phyloP scores from a whole-genome alignment of 2,329 filamentous ascomycete species.

The Fusarium subtropicale region DNA sequence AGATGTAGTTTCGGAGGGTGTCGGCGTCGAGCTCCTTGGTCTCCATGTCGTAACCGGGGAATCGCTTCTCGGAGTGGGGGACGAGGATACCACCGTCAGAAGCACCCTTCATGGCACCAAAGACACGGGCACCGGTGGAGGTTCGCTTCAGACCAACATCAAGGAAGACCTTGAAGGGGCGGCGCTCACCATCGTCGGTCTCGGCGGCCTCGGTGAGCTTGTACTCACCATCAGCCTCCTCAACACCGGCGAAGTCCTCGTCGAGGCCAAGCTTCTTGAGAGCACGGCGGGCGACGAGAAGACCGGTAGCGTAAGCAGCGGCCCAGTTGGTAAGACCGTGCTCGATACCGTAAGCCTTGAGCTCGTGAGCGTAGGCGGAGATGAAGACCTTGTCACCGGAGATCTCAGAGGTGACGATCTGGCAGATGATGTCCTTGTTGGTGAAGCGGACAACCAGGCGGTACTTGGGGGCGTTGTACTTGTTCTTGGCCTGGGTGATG shows the following conservation, averaged over 20 bases:
- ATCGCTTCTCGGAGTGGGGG: constrained; percentile 99
- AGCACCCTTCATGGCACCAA: constrained; percentile 99
- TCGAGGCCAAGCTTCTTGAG: constrained; percentile 97
- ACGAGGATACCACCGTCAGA: constrained; percentile 97
- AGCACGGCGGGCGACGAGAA: constrained; percentile 95
- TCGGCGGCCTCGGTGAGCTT: constrained; percentile 93
- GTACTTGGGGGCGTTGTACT: constrained; percentile 99
- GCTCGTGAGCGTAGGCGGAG: constrained; percentile 95
- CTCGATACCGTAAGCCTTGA: constrained; percentile 95
- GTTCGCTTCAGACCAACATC: constrained; percentile 98
- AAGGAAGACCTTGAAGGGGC: constrained; percentile 99
- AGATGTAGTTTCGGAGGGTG: constrained; percentile 99
- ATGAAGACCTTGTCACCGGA: constrained; percentile 96
- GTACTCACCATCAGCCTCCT: constrained; percentile 97
- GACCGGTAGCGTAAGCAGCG: constrained; percentile 95
- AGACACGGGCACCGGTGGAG: constrained; percentile 98
- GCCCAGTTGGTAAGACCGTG: constrained; percentile 99
- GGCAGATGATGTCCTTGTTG: constrained; percentile 99
- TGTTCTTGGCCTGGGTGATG: constrained; percentile 99
- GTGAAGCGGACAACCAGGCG: constrained; percentile 99
- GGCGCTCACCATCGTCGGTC: constrained; percentile 81
- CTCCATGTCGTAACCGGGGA: constrained; percentile 98
- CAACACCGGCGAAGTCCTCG: constrained; percentile 92
- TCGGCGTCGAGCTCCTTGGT: constrained; percentile 97
- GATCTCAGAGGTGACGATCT: constrained; percentile 97